Percentiles rank a stretch among this genome's conserved stretches.
phyloP scores from a whole-genome alignment of 2,329 filamentous ascomycete species.

The Calonectria honghensis region DNA sequence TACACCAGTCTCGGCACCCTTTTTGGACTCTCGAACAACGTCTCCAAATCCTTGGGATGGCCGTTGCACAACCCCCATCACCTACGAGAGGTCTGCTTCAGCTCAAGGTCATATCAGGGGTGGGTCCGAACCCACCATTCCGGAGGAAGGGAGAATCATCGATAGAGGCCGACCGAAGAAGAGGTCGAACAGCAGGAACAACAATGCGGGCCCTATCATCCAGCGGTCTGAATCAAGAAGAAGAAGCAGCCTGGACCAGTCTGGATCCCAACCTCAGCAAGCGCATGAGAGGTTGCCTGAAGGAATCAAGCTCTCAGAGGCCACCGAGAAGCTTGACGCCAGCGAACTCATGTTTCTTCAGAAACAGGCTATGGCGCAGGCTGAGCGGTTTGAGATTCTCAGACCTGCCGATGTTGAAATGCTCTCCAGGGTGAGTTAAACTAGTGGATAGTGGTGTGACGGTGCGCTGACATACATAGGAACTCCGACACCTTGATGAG shows the following conservation, averaged over 20 bases:
- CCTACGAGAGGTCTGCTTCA: conserved; percentile 39
- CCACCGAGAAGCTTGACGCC: conserved; percentile 66
- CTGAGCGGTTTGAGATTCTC: conserved; percentile 79
- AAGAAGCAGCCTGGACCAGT: conserved; percentile 70
- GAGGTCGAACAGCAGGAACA: conserved; percentile 65
- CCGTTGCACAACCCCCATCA: conserved; percentile 54
- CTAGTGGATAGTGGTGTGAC: not conserved
- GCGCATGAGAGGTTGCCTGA: conserved; percentile 78
- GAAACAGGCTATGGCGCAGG: conserved; percentile 78
- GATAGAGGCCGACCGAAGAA: conserved; percentile 78
- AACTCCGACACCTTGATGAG: conserved; percentile 85
- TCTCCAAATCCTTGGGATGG: conserved; percentile 69
- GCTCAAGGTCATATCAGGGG: conserved; percentile 68
- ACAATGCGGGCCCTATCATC: conserved; percentile 61
- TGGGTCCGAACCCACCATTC: conserved; percentile 72
- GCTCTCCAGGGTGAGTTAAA: conserved; percentile 75
- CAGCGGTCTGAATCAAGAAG: conserved; percentile 66
- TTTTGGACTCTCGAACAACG: conserved; percentile 61
- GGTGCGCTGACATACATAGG: conserved; percentile 64
- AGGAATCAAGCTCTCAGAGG: conserved; percentile 74
- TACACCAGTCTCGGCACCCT: conserved; percentile 71
- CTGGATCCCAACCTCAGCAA: conserved; percentile 49
- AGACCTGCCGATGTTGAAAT: conserved; percentile 77
- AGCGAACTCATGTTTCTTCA: conserved; percentile 72
- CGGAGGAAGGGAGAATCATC: conserved; percentile 65